Evolutionary conservation across 257 asterid genomes (phyloP).

Genomic region (Phtheirospermum japonicum): DNA sequence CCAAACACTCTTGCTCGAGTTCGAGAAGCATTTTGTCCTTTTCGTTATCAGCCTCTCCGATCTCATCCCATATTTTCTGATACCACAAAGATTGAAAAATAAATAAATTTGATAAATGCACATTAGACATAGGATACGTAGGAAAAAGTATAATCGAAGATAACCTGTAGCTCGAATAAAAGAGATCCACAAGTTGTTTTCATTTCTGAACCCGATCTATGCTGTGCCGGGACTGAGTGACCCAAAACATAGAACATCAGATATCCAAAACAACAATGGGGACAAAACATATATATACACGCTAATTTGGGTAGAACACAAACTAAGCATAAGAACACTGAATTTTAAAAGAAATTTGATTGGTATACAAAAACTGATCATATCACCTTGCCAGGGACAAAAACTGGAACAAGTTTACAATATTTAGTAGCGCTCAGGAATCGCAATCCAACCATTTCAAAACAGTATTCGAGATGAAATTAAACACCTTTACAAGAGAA

Average conservation of each 20-base stretch:
- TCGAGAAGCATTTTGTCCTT: conserved; percentile 79
- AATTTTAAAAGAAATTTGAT: background rate
- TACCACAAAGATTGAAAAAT: conserved; percentile 25
- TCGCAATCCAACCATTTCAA: no score
- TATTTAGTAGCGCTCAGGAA: no score
- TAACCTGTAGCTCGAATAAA: conserved; percentile 77
- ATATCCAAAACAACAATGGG: conserved; percentile 7
- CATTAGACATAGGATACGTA: background rate
- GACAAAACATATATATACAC: no score
- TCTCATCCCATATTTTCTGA: conserved; percentile 90
- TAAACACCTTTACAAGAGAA: no score
- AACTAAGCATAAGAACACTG: no score
- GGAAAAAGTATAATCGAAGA: conserved; percentile 5
- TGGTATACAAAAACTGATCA: background rate
- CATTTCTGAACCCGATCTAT: conserved; percentile 43
- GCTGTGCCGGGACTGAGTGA: conserved; percentile 17
- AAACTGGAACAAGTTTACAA: no score
- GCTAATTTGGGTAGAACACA: no score
- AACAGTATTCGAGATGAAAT: no score
- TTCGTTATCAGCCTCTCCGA: conserved; percentile 71
- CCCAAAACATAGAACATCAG: conserved; percentile 11
- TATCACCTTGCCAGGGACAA: background rate
- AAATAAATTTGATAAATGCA: background rate
- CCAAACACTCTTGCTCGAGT: conserved; percentile 84
- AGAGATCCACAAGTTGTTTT: conserved; percentile 69